phyloP scores from a whole-genome alignment of 805 yeast genomes.

The Pichia membranifaciens region DNA sequence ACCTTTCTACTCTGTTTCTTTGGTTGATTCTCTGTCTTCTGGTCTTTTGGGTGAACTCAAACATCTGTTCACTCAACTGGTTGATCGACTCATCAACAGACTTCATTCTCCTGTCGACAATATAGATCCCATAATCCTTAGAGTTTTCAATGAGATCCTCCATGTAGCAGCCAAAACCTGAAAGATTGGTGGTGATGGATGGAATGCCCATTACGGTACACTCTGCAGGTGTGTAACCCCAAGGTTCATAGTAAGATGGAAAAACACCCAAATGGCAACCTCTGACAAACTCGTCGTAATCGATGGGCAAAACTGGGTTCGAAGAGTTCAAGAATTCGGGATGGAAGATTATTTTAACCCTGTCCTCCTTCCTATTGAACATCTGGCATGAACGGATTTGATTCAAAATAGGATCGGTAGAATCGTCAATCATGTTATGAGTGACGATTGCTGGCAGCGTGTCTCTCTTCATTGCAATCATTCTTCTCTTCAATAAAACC shows the following conservation, averaged over 20 bases:
- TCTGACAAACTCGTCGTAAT: conserved; percentile 95
- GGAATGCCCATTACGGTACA: conserved; percentile 99
- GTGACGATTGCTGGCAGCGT: conserved; percentile 93
- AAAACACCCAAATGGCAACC: conserved; percentile 98
- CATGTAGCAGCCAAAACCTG: conserved; percentile 98
- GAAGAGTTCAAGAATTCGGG: conserved; percentile 94
- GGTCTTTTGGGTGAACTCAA: conserved; percentile 78
- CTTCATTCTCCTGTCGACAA: conserved; percentile 90
- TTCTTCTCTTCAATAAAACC: conserved; percentile 84
- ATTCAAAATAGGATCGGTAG: conserved; percentile 82
- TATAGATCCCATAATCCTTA: conserved; percentile 92
- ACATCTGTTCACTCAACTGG: conserved; percentile 86
- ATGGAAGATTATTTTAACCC: conserved; percentile 94
- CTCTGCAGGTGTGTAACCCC: conserved; percentile 99
- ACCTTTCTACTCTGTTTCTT: conserved; percentile 92
- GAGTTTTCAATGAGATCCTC: conserved; percentile 94
- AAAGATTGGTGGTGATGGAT: conserved; percentile 88
- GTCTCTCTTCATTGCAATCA: conserved; percentile 85
- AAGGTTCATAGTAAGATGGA: conserved; percentile 98
- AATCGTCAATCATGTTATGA: conserved; percentile 92
- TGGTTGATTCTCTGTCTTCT: conserved; percentile 97
- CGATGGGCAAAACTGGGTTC: conserved; percentile 88
- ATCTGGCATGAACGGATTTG: conserved; percentile 88
- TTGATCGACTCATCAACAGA: conserved; percentile 89
- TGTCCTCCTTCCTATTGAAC: conserved; percentile 82